Evolutionary conservation across 495 filamentous ascomycete species (phyloP).

Genomic region (Xylaria scruposa): DNA sequence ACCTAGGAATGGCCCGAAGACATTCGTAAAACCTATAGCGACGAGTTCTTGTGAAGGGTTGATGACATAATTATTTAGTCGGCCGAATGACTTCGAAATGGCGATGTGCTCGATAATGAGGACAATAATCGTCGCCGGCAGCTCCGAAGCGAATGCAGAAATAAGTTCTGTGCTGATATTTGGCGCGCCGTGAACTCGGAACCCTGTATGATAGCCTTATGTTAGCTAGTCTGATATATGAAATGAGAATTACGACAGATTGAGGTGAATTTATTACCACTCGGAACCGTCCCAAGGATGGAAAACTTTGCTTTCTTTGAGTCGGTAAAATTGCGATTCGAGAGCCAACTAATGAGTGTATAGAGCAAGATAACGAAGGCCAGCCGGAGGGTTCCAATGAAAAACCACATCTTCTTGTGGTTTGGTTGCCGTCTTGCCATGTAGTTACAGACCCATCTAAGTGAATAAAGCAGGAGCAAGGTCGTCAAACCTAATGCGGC

Average conservation of each 20-base stretch:
- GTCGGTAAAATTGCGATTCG: constrained; percentile 41
- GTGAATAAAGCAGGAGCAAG: constrained; percentile 57
- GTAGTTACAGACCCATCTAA: constrained; percentile 52
- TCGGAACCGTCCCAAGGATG: constrained; percentile 51
- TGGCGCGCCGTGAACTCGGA: constrained; percentile 51
- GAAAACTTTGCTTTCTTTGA: constrained; percentile 44
- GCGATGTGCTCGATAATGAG: constrained; percentile 62
- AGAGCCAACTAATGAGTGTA: constrained; percentile 50
- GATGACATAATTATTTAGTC: constrained; percentile 62
- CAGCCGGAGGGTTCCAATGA: constrained; percentile 52
- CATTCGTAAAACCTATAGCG: constrained; percentile 59
- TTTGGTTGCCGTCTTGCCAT: constrained; percentile 50
- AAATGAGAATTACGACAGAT: not conserved
- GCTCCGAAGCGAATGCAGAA: constrained; percentile 41
- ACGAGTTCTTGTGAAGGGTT: constrained; percentile 62
- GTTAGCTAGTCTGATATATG: not conserved
- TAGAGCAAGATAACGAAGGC: constrained; percentile 54
- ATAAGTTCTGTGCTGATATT: constrained; percentile 43
- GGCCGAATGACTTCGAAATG: constrained; percentile 61
- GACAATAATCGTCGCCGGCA: constrained; percentile 54
- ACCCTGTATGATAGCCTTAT: constrained; percentile 40
- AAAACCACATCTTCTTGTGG: constrained; percentile 50
- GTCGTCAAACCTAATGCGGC: constrained; percentile 60
- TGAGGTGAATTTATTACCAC: constrained; percentile 38
- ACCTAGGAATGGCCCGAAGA: constrained; percentile 60